These are phyloP conservation scores for Wickerhamomyces sp. DNA, from an alignment of 1,139 yeast species.

Conservation along the genomic window DNA sequence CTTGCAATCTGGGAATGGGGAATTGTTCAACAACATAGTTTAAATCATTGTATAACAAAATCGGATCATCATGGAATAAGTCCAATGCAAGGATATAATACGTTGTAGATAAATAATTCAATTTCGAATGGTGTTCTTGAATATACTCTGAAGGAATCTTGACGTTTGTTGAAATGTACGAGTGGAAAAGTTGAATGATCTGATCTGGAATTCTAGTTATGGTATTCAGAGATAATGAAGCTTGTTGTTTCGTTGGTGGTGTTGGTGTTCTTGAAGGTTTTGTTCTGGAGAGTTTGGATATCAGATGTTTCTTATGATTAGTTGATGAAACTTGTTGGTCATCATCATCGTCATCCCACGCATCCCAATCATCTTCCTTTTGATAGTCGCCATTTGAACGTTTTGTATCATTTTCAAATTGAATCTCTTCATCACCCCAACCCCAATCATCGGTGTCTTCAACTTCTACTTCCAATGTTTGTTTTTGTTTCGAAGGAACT, in stretches of 20 bases:
- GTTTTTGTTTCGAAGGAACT: neutral
- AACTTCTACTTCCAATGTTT: neutral
- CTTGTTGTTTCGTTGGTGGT: constrained; percentile 4
- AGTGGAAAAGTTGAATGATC: constrained; percentile 9
- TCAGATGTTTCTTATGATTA: constrained; percentile 12
- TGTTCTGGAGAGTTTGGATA: constrained; percentile 16
- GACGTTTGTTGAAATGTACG: constrained; percentile 11
- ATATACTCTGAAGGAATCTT: constrained; percentile 9
- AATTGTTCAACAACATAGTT: constrained; percentile 3
- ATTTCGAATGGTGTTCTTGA: constrained; percentile 11
- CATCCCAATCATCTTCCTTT: constrained; percentile 17
- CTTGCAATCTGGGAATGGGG: constrained; percentile 8
- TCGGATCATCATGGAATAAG: constrained; percentile 5
- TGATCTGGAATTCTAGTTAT: constrained; percentile 14
- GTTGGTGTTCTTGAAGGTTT: constrained; percentile 10
- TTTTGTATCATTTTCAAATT: constrained; percentile 6
- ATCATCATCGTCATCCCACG: constrained; percentile 18
- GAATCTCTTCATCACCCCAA: constrained; percentile 12
- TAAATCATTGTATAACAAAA: constrained; percentile 20
- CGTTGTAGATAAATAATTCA: constrained; percentile 14
- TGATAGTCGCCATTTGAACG: neutral
- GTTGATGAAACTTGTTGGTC: neutral
- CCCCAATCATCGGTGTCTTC: constrained; percentile 7
- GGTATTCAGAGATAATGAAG: constrained; percentile 2
- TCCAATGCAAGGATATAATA: constrained; percentile 15